Percentiles rank a stretch among this genome's conserved stretches.
These are phyloP conservation scores for Botryotinia globosa DNA, from an alignment of 2,329 filamentous ascomycete genomes.

Conservation along the genomic window DNA sequence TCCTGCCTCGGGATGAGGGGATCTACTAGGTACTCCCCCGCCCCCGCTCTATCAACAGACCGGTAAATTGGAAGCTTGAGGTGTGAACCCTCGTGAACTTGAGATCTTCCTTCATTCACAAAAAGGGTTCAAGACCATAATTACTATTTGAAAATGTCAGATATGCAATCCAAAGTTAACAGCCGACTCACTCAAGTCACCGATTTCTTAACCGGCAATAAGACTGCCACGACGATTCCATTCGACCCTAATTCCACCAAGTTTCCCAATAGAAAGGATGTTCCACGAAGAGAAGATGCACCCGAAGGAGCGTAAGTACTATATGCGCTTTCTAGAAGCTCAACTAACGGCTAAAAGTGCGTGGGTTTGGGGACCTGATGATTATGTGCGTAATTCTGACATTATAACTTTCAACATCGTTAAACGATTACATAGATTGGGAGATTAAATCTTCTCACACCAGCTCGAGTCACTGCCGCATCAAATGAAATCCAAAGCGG, in stretches of 20 bases:
- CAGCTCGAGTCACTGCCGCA: constrained; percentile 43
- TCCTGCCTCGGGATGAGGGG: background rate
- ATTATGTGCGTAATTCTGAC: constrained; percentile 28
- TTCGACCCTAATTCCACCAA: constrained; percentile 36
- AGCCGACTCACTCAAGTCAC: constrained; percentile 32
- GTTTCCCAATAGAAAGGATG: constrained; percentile 34
- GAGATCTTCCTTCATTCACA: background rate
- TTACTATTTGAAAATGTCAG: constrained; percentile 25
- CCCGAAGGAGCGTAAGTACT: constrained; percentile 34
- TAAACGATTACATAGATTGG: constrained; percentile 38
- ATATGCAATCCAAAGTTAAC: constrained; percentile 23
- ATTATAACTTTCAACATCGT: background rate
- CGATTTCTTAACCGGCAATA: constrained; percentile 31
- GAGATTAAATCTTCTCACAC: constrained; percentile 48
- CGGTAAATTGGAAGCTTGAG: background rate
- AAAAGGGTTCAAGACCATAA: background rate
- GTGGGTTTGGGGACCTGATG: constrained; percentile 38
- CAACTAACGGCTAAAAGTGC: constrained; percentile 25
- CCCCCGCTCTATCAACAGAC: background rate
- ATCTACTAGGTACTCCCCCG: background rate
- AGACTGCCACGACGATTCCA: constrained; percentile 32
- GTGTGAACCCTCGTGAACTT: background rate
- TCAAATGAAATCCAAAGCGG: constrained; percentile 29
- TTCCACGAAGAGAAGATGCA: constrained; percentile 34
- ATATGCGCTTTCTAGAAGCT: background rate